Percentiles rank a stretch among this genome's conserved stretches.
These are phyloP conservation scores for Proliferodiscus dingleyae DNA, from an alignment of 2,329 filamentous ascomycete species.

Conservation along the genomic window DNA sequence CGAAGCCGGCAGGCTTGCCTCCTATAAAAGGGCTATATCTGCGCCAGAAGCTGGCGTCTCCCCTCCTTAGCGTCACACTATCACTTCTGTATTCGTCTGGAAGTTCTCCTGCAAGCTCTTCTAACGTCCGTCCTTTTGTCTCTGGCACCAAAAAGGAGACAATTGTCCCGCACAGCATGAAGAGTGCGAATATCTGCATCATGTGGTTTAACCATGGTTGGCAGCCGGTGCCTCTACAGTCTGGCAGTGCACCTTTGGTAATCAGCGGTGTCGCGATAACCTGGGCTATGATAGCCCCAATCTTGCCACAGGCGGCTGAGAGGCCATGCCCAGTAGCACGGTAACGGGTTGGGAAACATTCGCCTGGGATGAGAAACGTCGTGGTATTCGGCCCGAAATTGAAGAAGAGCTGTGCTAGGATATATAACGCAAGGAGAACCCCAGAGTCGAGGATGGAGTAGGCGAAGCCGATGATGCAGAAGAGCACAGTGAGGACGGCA, in stretches of 20 bases:
- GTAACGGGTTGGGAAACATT: conserved; percentile 61
- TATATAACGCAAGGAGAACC: conserved; percentile 55
- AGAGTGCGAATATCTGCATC: conserved; percentile 73
- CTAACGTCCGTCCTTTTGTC: conserved; percentile 69
- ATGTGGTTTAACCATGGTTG: conserved; percentile 64
- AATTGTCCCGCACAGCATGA: conserved; percentile 70
- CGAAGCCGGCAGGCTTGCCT: conserved; percentile 23
- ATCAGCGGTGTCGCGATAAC: conserved; percentile 59
- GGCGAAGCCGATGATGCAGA: conserved; percentile 58
- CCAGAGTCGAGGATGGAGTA: conserved; percentile 44
- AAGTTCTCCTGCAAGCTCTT: conserved; percentile 61
- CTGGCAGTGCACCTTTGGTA: conserved; percentile 47
- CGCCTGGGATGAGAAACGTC: conserved; percentile 60
- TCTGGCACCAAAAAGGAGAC: conserved; percentile 71
- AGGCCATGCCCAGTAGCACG: conserved; percentile 59
- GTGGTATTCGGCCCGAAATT: conserved; percentile 63
- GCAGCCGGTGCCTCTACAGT: conserved; percentile 45
- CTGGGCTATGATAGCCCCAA: conserved; percentile 65
- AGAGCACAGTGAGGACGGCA: conserved; percentile 54
- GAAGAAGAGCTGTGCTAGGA: conserved; percentile 60
- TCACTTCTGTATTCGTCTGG: conserved; percentile 6
- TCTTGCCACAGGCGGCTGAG: conserved; percentile 61
- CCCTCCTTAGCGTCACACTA: neutral
- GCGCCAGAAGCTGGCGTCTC: conserved; percentile 6
- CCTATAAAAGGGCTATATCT: conserved; percentile 19